A percentile compares a stretch with the other conserved stretches of the same genome.
These are phyloP conservation scores for Bromus sterilis DNA, from an alignment of 176 grass and related monocot species.

Conservation along the genomic window DNA sequence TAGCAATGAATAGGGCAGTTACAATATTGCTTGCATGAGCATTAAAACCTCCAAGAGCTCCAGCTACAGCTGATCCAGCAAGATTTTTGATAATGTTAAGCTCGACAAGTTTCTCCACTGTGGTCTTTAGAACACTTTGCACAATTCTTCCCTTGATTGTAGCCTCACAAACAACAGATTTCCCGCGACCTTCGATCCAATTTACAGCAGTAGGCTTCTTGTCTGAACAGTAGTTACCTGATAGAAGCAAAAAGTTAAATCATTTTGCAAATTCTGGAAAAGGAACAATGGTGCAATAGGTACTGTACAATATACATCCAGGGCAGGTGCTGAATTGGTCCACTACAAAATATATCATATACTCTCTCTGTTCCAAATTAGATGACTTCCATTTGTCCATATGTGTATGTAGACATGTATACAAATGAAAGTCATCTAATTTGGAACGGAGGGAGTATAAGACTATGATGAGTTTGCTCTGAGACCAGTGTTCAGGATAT, in stretches of 20 bases:
- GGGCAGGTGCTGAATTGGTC: not conserved
- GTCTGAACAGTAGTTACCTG: constrained; percentile 81
- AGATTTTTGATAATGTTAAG: constrained; percentile 76
- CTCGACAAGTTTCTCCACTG: constrained; percentile 56
- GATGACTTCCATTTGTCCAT: no score
- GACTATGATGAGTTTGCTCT: not conserved
- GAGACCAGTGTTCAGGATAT: no score
- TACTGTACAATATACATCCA: not conserved
- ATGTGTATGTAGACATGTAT: no score
- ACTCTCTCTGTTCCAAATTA: no score
- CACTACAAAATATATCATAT: not conserved
- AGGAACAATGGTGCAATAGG: not conserved
- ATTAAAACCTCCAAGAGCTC: constrained; percentile 71
- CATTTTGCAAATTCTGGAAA: not conserved
- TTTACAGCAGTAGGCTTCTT: constrained; percentile 78
- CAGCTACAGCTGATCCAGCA: constrained; percentile 69
- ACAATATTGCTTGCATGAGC: constrained; percentile 86
- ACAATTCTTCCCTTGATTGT: constrained; percentile 52
- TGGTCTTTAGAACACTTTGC: constrained; percentile 53
- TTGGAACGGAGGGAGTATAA: no score
- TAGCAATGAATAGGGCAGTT: constrained; percentile 67
- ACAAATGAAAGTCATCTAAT: no score
- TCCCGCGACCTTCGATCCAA: constrained; percentile 78
- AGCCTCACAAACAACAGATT: constrained; percentile 82
- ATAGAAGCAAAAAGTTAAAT: not conserved